phyloP scores from a whole-genome alignment of 768 basidiomycete species.

The Baorangia bicolor region DNA sequence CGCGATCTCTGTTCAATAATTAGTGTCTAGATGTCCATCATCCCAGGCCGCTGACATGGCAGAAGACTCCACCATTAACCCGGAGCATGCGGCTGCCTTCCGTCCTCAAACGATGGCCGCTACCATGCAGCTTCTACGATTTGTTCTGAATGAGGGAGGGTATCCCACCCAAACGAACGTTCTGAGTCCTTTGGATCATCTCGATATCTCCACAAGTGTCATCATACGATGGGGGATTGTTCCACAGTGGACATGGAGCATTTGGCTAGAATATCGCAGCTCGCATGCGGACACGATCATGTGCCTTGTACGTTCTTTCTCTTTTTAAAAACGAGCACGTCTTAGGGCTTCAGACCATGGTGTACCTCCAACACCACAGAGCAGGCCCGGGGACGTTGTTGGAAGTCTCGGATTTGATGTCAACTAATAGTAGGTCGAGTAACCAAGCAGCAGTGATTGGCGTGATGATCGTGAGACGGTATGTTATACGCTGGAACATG shows the following conservation, averaged over 20 bases:
- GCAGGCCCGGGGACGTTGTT: neutral
- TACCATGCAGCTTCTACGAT: conserved; percentile 45
- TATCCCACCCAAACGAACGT: conserved; percentile 2
- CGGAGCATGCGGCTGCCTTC: conserved; percentile 22
- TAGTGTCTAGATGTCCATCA: neutral
- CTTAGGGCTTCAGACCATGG: conserved; percentile 42
- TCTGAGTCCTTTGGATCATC: conserved; percentile 15
- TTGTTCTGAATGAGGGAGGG: conserved; percentile 35
- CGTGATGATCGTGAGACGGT: conserved; percentile 29
- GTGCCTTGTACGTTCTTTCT: conserved; percentile 41
- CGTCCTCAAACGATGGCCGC: conserved; percentile 48
- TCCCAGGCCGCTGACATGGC: conserved; percentile 25
- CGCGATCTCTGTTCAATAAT: neutral
- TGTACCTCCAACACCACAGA: conserved; percentile 49
- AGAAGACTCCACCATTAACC: neutral
- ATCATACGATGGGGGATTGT: conserved; percentile 59
- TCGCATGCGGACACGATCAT: conserved; percentile 50
- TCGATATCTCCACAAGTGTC: conserved; percentile 47
- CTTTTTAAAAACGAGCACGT: neutral
- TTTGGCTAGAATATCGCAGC: conserved; percentile 56
- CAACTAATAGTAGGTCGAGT: neutral
- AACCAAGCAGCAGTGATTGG: conserved; percentile 15
- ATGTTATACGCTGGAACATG: neutral
- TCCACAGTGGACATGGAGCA: conserved; percentile 63
- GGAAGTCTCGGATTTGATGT: conserved; percentile 1